Base-by-base conservation (phyloP, 805 yeast genomes). In the Wickerhamomyces sydowiorum region DNA sequence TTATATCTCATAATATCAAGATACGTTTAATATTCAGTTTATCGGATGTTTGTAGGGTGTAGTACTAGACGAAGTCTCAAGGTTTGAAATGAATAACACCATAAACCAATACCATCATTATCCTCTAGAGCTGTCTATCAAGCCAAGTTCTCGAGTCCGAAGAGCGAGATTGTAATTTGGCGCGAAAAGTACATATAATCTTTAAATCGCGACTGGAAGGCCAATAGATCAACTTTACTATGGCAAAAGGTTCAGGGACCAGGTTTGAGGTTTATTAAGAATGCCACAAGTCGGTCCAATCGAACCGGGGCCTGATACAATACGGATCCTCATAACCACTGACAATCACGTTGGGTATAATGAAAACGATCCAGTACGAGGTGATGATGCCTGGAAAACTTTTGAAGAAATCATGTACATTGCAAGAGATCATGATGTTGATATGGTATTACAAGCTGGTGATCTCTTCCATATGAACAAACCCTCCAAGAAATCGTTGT, bases 331-430 rank as follows among this genome's bases (percentile, higher is more conserved):
- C 25, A 64, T 93, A 25, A 88, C 99, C 3, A 89, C 98, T 1
- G 99, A 93, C 57, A 93, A 93, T 58, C 99, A 93, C 68, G 96
- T 93, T 17, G 99, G 99, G 1, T 90, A 82, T 59, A 79, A 80
- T 45, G 99, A 93, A 58, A 76, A 75, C 30, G 98, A 93, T 59
- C 90, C 96, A 1, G 80, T 91, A 5, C 72, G 95, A 15, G 96
- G 96, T 1, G 84, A 85, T 52, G 99, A 93, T 56, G 77, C 95
- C 0, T 86, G 96, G 86, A 72, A 64, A 43, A 86, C 96, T 0
- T 91, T 93, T 54, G 78, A 85, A 41, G 99, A 93, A 61, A 78
- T 88, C 45, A 75, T 88, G 75, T 61, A 63, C 47, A 58, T 89
- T 2, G 97, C 96, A 8, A 68, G 69, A 46, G 73, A 72, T 2